Base-by-base conservation (phyloP, 2,329 filamentous ascomycete species). In the Ceratocystis papillata region DNA sequence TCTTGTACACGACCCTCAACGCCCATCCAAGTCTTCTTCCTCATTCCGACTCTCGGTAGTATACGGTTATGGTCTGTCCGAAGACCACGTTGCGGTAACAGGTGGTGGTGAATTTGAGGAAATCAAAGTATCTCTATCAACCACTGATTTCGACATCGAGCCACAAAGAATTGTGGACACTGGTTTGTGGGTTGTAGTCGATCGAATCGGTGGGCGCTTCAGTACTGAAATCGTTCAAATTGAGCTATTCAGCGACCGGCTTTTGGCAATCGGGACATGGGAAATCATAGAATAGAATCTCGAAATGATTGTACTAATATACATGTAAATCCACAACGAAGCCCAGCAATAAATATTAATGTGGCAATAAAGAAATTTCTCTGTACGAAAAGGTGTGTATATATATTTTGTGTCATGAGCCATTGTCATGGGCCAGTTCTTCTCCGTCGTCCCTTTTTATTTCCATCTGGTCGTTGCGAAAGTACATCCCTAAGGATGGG, bases 391-490 rank as follows among this genome's bases (percentile, higher is more conserved):
- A 50, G 12, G 28, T 64, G 61, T 25, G 2, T 25, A 2, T 8
- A 8, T 5, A 8, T 5, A 53, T 45, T 5, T 30, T 8, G 22
- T 48, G n/a, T 28, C 53, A 3, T 30, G 5, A 25, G 48, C 30
- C 46, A 10, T 70, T 70, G 75, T 60, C 69, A 68, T 63, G 76
- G 74, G 66, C 74, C 78, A 48, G 81, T 83, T 69, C 90, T 82
- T 73, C 90, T 82, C 73, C 92, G 81, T 69, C 92, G 82, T 41
- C 91, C 90, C 70, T 92, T 85, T 73, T 83, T 89, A 5, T 88
- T 88, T 41, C 92, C 92, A 75, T 96, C 89, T 2, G 89, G 86
- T 63, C 94, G 81, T 73, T 96, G 91, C 1, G 90, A 83, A 46
- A 97, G 83, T 1, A 97, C 93, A 62, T 93, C 87, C 64, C 91